Evolutionary conservation across 108 stramenopile species (phyloP).

Genomic region (Hondaea fermentalgiana): DNA sequence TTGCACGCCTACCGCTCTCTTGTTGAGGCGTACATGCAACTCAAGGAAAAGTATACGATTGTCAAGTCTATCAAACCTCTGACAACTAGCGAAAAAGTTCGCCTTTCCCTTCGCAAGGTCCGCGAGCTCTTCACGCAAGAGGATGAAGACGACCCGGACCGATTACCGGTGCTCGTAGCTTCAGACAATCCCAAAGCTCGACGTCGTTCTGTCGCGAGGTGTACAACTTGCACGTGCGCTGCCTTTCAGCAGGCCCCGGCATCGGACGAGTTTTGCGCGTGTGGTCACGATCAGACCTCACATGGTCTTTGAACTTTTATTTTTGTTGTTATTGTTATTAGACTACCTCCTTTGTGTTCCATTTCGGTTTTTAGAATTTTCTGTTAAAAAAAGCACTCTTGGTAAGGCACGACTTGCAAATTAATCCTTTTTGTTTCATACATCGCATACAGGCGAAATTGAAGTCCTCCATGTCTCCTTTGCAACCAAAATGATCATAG

Average conservation of each 20-base stretch:
- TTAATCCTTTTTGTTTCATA: neutral
- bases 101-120: neutral
- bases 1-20: neutral
- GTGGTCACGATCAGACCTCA: neutral
- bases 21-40: neutral
- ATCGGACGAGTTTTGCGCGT: neutral
- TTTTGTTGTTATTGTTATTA: neutral
- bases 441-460: neutral
- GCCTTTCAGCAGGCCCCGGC: neutral
- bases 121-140: neutral
- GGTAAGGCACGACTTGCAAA: neutral
- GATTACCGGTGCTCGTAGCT: neutral
- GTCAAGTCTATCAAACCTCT: neutral
- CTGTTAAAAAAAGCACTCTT: neutral
- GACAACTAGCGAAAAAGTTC: neutral
- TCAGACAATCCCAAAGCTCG: neutral
- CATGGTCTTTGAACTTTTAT: neutral
- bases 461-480: neutral
- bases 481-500: neutral
- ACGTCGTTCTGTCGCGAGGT: neutral
- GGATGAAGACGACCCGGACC: neutral
- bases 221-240: neutral
- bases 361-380: neutral
- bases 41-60: neutral
- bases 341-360: neutral